Conservation (phyloP, 2,329 filamentous ascomycete species). For the Alternaria solani region DNA sequence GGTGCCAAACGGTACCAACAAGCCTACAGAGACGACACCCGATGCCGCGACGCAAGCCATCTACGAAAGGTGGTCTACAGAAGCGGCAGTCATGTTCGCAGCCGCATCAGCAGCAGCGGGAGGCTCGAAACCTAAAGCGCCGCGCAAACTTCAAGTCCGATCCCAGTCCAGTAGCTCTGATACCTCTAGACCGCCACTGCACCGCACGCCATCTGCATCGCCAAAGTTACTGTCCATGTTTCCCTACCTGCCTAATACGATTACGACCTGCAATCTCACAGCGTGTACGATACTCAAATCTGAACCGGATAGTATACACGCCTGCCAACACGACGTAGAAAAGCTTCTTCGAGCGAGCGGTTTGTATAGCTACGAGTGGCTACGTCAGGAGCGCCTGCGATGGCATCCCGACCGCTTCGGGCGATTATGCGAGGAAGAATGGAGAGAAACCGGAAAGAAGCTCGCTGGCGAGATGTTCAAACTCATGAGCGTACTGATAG, state of each 20-base stretch:
- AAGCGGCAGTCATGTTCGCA: constrained; percentile 38
- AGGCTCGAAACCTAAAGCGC: constrained; percentile 21
- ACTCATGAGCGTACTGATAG: constrained; percentile 42
- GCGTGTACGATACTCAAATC: constrained; percentile 36
- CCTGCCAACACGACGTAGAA: constrained; percentile 49
- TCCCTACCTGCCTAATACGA: constrained; percentile 37
- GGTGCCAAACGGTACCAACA: background rate
- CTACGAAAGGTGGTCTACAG: constrained; percentile 44
- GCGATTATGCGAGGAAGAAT: constrained; percentile 42
- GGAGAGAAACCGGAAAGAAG: constrained; percentile 41
- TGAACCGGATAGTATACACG: constrained; percentile 34
- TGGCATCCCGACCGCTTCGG: constrained; percentile 52
- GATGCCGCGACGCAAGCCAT: constrained; percentile 32
- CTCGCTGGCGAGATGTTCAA: constrained; percentile 51
- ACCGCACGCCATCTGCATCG: constrained; percentile 43
- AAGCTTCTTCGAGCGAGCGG: constrained; percentile 41
- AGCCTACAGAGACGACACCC: constrained; percentile 17
- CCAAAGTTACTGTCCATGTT: constrained; percentile 36
- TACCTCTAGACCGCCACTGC: constrained; percentile 30
- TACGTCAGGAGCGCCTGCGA: constrained; percentile 44
- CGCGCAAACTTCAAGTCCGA: constrained; percentile 40
- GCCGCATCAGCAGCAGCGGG: constrained; percentile 36
- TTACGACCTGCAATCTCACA: constrained; percentile 34
- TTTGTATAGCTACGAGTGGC: constrained; percentile 47
- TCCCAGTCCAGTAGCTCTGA: constrained; percentile 36